A percentile compares a stretch with the other conserved stretches of the same genome.
These are phyloP conservation scores for Fusarium bactridioides DNA, from an alignment of 2,329 filamentous ascomycete species.

Conservation along the genomic window DNA sequence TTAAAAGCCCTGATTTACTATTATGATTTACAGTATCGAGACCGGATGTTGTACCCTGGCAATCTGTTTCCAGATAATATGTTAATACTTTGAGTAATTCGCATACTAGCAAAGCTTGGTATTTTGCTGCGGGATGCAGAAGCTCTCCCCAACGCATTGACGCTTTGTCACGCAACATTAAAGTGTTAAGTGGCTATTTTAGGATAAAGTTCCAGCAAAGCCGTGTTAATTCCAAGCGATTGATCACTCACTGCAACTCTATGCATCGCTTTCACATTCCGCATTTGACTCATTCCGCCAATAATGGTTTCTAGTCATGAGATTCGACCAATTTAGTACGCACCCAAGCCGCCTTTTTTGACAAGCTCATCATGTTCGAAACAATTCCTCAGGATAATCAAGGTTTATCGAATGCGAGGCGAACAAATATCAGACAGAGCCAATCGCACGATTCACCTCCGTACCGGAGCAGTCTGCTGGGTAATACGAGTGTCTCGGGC, in stretches of 20 bases:
- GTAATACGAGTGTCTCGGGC: fast-evolving
- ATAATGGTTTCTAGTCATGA: fast-evolving
- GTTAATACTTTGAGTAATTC: fast-evolving
- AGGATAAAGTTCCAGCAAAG: not conserved
- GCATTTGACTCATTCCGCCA: too few species aligned
- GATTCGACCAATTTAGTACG: fast-evolving
- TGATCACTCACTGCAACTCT: not conserved
- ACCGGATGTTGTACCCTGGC: fast-evolving
- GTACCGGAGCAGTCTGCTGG: fast-evolving
- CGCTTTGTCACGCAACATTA: not conserved
- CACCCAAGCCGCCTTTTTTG: fast-evolving
- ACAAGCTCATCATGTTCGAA: fast-evolving
- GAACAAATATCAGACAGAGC: fast-evolving
- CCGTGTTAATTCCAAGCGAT: not conserved
- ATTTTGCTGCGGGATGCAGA: not conserved
- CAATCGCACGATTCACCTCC: not conserved
- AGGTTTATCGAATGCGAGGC: not conserved
- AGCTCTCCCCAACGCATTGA: not conserved
- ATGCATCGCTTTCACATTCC: not conserved
- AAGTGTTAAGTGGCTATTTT: not conserved
- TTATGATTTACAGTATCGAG: fast-evolving
- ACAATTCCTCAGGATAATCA: fast-evolving
- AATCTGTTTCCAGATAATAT: too few species aligned
- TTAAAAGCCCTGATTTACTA: too few species aligned
- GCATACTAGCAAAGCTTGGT: too few species aligned